Evolutionary conservation across 441 rosid species (phyloP).

Genomic region (Bruguiera hainesii): DNA sequence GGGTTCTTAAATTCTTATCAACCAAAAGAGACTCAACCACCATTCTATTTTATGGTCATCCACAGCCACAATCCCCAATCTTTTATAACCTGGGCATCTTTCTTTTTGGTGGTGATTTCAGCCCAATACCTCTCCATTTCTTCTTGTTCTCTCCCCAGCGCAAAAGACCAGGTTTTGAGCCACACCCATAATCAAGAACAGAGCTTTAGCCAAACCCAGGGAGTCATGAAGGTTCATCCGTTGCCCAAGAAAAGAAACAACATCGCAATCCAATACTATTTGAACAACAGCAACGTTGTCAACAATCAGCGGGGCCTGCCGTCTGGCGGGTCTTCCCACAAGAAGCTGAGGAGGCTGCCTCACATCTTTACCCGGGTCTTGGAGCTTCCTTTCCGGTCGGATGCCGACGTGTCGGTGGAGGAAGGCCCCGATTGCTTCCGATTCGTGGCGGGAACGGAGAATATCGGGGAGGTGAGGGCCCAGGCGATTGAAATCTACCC

Average conservation of each 20-base stretch:
- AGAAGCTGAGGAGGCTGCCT: conserved; percentile 83
- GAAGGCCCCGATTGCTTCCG: conserved; percentile 75
- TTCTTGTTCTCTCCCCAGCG: not conserved
- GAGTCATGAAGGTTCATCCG: conserved; percentile 1
- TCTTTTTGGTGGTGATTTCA: not conserved
- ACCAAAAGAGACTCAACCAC: not conserved
- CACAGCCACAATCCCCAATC: not conserved
- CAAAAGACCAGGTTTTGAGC: not conserved
- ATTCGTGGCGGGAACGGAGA: conserved; percentile 74
- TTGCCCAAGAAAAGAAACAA: conserved; percentile 1
- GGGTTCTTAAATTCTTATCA: not conserved
- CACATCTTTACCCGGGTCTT: conserved; percentile 86
- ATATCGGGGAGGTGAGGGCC: conserved; percentile 66
- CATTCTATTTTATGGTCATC: not conserved
- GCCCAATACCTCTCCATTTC: not conserved
- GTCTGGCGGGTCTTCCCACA: conserved; percentile 33
- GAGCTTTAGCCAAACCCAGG: not conserved
- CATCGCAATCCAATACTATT: conserved; percentile 27
- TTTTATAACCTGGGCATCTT: not conserved
- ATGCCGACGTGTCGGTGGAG: conserved; percentile 78
- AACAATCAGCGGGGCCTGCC: conserved; percentile 17
- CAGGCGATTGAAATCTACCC: conserved; percentile 80
- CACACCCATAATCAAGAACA: not conserved
- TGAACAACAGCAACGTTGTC: conserved; percentile 8
- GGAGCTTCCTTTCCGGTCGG: conserved; percentile 87